phyloP scores from a whole-genome alignment of 305 asterid genomes.

The Fraxinus sp. region DNA sequence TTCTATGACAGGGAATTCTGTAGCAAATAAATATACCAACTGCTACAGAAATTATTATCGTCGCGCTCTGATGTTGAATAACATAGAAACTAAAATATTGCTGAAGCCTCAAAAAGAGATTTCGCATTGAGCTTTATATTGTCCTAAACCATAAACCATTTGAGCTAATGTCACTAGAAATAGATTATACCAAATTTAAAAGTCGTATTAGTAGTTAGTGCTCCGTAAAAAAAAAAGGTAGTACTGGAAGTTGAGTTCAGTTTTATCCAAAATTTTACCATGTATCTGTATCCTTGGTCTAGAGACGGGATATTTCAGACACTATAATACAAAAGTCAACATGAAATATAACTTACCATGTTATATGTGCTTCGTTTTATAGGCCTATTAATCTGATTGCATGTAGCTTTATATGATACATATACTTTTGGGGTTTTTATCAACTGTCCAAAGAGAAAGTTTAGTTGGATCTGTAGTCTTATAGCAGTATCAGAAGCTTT shows the following conservation, averaged over 20 bases:
- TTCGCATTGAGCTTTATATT: background rate
- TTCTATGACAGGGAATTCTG: background rate
- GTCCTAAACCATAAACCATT: background rate
- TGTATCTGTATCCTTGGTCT: background rate
- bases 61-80: background rate
- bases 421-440: background rate
- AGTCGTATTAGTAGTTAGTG: background rate
- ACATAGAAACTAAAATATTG: background rate
- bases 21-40: background rate
- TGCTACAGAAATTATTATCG: background rate
- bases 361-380: background rate
- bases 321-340: background rate
- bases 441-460: background rate
- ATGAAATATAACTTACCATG: background rate
- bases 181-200: background rate
- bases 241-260: background rate
- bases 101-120: background rate
- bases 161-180: background rate
- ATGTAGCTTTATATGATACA: background rate
- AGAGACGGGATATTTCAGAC: background rate
- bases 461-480: background rate
- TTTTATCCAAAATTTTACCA: background rate
- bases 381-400: background rate
- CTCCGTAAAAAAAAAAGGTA: background rate
- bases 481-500: background rate